These are phyloP conservation scores for Wallemia ichthyophaga DNA, from an alignment of 1,284 basidiomycete genomes.

Conservation along the genomic window DNA sequence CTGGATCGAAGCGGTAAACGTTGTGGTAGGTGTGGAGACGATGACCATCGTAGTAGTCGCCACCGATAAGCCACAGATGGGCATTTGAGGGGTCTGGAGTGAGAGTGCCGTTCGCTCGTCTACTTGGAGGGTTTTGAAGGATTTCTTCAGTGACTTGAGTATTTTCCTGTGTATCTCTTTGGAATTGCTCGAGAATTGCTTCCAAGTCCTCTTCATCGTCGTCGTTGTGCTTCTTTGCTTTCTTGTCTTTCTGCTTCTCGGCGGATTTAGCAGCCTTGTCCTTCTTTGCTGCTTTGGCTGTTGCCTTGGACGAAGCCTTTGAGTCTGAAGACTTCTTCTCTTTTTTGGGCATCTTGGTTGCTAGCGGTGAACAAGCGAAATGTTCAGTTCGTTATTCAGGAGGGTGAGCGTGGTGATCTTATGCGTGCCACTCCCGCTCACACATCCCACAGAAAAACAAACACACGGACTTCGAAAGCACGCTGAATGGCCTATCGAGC, in stretches of 20 bases:
- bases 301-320: slow-evolving; percentile 27
- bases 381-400: not conserved
- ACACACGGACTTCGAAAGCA: slow-evolving; percentile 20
- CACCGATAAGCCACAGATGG: slow-evolving; percentile 38
- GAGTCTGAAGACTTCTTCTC: not conserved
- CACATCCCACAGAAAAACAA: slow-evolving; percentile 4
- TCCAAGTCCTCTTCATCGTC: slow-evolving; percentile 49
- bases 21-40: slow-evolving; percentile 35
- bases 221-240: slow-evolving; percentile 20
- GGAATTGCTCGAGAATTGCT: slow-evolving; percentile 45
- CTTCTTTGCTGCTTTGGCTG: slow-evolving; percentile 37
- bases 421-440: not conserved
- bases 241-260: slow-evolving; percentile 38
- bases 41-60: slow-evolving; percentile 1
- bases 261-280: slow-evolving; percentile 23
- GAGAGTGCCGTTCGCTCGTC: slow-evolving; percentile 48
- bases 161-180: slow-evolving; percentile 31
- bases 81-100: slow-evolving; percentile 26
- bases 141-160: slow-evolving; percentile 34
- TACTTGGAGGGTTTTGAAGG: slow-evolving; percentile 41
- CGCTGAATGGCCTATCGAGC: slow-evolving; percentile 19
- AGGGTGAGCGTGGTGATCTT: not conserved
- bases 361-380: not conserved
- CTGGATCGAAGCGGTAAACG: slow-evolving; percentile 46
- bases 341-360: not conserved